Evolutionary conservation across 148 eudicot genomes (phyloP).

Genomic region (Vaccinium macrocarpon): DNA sequence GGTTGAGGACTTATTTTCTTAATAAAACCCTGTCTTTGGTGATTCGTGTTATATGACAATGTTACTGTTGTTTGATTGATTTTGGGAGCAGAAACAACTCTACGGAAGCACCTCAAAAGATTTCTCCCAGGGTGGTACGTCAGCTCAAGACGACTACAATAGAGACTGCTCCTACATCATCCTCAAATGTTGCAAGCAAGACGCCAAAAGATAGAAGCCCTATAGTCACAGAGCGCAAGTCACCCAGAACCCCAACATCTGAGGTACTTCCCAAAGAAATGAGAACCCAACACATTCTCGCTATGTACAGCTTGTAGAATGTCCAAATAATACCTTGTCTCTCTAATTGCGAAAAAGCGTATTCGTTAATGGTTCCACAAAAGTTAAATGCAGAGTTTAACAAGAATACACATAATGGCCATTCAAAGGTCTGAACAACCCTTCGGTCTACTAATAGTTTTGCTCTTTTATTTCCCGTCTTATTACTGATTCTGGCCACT

Average conservation of each 20-base stretch:
- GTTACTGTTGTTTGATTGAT: neutral
- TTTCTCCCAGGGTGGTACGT: conserved; percentile 48
- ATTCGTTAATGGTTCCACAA: neutral
- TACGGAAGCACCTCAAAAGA: conserved; percentile 52
- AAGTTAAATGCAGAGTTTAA: neutral
- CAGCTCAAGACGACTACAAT: conserved; percentile 52
- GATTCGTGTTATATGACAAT: neutral
- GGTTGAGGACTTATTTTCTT: neutral
- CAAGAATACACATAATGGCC: neutral
- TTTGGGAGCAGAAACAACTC: conserved; percentile 49
- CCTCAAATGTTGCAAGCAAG: conserved; percentile 40
- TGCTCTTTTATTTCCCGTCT: neutral
- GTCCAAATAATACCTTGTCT: neutral
- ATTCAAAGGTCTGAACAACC: neutral
- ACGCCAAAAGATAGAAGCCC: conserved; percentile 68
- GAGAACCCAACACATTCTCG: neutral
- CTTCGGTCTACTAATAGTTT: neutral
- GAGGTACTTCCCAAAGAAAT: conserved; percentile 50
- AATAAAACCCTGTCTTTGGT: neutral
- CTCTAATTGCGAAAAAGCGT: neutral
- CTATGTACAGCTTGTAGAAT: neutral
- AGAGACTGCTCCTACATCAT: conserved; percentile 47
- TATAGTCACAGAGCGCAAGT: conserved; percentile 55
- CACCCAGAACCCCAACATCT: conserved; percentile 54
- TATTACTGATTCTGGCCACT: no score